Conservation (phyloP, 1,139 yeast genomes). For the Taiozyma onychis region DNA sequence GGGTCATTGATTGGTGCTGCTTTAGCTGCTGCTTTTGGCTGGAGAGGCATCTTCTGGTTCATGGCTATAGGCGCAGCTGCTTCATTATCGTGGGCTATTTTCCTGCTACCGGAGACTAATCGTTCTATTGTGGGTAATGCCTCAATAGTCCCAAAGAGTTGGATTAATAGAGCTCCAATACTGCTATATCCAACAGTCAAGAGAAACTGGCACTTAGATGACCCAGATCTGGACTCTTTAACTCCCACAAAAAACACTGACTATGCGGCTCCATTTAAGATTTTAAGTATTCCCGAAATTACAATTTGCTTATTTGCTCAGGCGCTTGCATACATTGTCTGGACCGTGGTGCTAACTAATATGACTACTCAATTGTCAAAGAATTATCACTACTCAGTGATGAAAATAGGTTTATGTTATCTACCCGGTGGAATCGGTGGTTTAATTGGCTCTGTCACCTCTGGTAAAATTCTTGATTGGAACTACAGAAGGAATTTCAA, state of each 20-base stretch:
- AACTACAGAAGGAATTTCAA: constrained; percentile 30
- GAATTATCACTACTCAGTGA: constrained; percentile 43
- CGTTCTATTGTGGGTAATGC: constrained; percentile 65
- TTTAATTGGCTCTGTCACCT: constrained; percentile 39
- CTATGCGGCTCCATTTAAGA: constrained; percentile 38
- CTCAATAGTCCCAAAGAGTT: constrained; percentile 38
- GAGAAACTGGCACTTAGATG: constrained; percentile 25
- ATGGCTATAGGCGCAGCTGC: constrained; percentile 52
- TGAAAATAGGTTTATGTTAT: constrained; percentile 60
- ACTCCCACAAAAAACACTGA: constrained; percentile 16
- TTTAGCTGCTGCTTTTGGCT: constrained; percentile 49
- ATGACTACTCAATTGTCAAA: constrained; percentile 47
- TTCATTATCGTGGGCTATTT: constrained; percentile 31
- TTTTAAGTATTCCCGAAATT: constrained; percentile 33
- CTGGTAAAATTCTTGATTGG: constrained; percentile 44
- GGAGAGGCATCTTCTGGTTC: constrained; percentile 76
- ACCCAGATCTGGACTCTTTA: constrained; percentile 20
- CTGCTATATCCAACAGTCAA: constrained; percentile 22
- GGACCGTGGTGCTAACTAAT: constrained; percentile 63
- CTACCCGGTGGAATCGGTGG: constrained; percentile 54
- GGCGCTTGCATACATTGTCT: constrained; percentile 54
- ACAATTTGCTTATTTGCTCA: constrained; percentile 40
- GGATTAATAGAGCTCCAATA: constrained; percentile 39
- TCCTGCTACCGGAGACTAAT: constrained; percentile 64
- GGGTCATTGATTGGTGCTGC: constrained; percentile 74